Base-by-base conservation (phyloP, 441 rosid species). In the Adansonia madagascariensis region DNA sequence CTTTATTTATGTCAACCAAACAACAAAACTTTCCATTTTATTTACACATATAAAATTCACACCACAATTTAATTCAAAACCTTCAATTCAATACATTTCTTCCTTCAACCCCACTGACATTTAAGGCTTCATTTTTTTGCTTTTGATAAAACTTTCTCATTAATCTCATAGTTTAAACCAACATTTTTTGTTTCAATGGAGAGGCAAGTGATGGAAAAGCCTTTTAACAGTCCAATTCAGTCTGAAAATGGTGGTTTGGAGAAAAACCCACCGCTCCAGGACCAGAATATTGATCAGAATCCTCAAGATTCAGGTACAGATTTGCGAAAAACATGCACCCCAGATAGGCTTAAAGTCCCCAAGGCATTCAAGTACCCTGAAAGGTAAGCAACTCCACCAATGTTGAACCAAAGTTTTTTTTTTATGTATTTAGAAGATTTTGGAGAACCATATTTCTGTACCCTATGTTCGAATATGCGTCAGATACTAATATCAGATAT, bases 321-420 rank as follows among this genome's bases (percentile, higher is more conserved):
- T 71, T 31, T 86, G 71, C 74, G 83, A 44, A 92, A 87, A 75
- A 74, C 82, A 24, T 46, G 56, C 52, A 90, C 94, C 55, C 98
- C 93, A 0, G 97, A 89, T 81, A 93, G 86, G 20, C 90, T 95
- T 44, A 83, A 85, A 71, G 86, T 93, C 50, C 95, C 98, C 27
- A 81, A 88, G 80, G 93, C 97, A 10, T 92, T 91, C 53, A 91
- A 89, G 83, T 85, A 86, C 81, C 92, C 94, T 2, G 97, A 91
- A 88, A 93, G 97, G 93, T 80, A 82, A 5, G 52, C 15, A 14
- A 3, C 44, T 44, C 44, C 18, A 52, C 6, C 60, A 17, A 27
- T 27, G 3, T 27, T 27, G 35, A 27, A 1, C 35, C 35, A 27
- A 27, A n/a, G 12, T 55, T 18, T 55, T 55, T 17, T 46, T 46